Conservation (phyloP, 495 filamentous ascomycete genomes). For the Cairneyella variabilis region DNA sequence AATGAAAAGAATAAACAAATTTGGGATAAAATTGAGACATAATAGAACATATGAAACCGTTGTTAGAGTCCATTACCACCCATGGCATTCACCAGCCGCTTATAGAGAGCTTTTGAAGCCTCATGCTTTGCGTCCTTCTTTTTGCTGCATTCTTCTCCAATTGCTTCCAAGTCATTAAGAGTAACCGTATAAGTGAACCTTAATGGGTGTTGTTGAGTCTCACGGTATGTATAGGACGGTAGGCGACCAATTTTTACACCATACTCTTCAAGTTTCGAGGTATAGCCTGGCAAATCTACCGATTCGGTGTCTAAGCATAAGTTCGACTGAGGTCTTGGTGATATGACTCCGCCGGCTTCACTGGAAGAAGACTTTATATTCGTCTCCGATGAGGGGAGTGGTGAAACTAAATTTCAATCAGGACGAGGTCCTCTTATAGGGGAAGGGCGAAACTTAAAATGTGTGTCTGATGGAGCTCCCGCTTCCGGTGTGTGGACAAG, state of each 20-base stretch:
- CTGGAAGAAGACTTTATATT: background rate
- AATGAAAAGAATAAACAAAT: background rate
- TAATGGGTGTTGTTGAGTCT: background rate
- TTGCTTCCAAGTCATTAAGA: background rate
- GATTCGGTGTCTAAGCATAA: background rate
- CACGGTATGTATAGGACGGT: background rate
- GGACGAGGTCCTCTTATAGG: background rate
- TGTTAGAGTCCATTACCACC: background rate
- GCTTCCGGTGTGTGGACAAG: background rate
- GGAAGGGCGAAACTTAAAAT: background rate
- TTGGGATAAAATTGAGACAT: background rate
- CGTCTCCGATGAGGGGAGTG: background rate
- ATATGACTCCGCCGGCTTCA: background rate
- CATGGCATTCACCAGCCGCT: background rate
- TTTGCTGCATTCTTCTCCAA: background rate
- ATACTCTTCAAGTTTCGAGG: background rate
- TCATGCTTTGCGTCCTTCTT: background rate
- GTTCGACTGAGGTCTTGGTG: background rate
- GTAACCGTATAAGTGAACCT: background rate
- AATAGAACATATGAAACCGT: background rate
- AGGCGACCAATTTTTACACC: background rate
- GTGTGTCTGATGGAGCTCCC: background rate
- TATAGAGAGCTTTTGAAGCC: background rate
- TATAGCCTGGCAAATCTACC: background rate
- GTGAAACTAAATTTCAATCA: background rate